Base-by-base conservation (phyloP, 2,329 filamentous ascomycete genomes). In the Colletotrichum sp. region DNA sequence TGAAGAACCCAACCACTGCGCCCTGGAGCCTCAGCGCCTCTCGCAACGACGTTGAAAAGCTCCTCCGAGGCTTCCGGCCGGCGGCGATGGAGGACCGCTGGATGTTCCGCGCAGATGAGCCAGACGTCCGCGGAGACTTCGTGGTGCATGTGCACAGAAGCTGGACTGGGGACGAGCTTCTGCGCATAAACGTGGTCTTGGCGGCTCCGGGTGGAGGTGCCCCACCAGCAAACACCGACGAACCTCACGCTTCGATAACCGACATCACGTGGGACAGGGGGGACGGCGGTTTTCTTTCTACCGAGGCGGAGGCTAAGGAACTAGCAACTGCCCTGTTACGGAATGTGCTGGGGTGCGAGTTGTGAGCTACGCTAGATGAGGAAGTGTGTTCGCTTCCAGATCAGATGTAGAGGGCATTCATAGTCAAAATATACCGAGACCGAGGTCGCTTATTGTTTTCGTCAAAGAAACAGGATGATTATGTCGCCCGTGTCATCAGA, bases 401-500 rank as follows among this genome's bases (percentile, higher is more conserved):
- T 1, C n/a, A 48, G 43, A 21, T 48, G n/a, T 0, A 48, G 43
- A 48, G 43, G n/a, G 6, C 6, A 48, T 21, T 13, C 39, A 12
- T 10, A 12, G 39, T 43, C 5, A 0, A 43, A n/a, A 21, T 48
- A 7, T 13, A n/a, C 43, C 43, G 43, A 48, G 43, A 48, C 43
- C 43, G 43, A 48, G 43, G n/a, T 21, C 4, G n/a, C 43, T 21
- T 48, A 0, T 21, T 12, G 3, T 21, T 21, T 13, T 4, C 0
- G 1, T 21, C 9, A 48, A 48, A 21, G 0, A 2, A 21, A 6
- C 21, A 13, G 18, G 2, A 48, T 13, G 43, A 0, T 1, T 7
- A 12, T 48, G 6, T 21, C 1, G 2, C 10, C 10, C 6, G 10
- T 13, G 4, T 48, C n/a, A 21, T 21, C 10, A 48, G 43, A 43